Conservation (phyloP, 1,139 yeast genomes). For the Geotrichum reessii region DNA sequence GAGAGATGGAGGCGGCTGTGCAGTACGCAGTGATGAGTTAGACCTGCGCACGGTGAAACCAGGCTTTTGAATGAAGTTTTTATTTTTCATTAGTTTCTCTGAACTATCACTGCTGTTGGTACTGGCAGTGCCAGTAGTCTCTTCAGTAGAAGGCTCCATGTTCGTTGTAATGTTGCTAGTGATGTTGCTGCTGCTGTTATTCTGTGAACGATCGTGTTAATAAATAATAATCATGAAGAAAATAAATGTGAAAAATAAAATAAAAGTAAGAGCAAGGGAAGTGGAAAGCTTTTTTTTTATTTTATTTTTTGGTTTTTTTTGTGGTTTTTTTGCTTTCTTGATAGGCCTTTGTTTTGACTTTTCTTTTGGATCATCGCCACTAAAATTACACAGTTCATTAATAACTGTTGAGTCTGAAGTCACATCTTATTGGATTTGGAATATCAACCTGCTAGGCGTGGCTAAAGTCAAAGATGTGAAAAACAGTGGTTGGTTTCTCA, state of each 20-base stretch:
- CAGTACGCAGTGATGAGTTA: not conserved
- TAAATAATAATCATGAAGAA: not conserved
- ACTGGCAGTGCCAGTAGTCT: not conserved
- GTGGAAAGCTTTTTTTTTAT: not conserved
- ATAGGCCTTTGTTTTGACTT: not conserved
- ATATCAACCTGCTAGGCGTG: not conserved
- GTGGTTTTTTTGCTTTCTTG: not conserved
- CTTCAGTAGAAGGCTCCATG: not conserved
- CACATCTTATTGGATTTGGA: not conserved
- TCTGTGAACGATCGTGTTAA: not conserved
- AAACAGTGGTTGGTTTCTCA: not conserved
- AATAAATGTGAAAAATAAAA: not conserved
- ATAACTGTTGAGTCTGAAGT: not conserved
- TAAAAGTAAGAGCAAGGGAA: not conserved
- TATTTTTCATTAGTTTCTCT: not conserved
- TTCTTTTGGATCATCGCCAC: not conserved
- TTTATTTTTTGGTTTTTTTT: no score
- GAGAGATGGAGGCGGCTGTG: not conserved
- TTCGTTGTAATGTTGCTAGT: not conserved
- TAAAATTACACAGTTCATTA: not conserved
- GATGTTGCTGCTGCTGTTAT: not conserved
- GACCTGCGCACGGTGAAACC: slow-evolving; percentile 2
- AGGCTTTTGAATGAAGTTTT: not conserved
- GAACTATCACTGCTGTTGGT: not conserved
- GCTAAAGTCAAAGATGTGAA: not conserved